These are phyloP conservation scores for Talaromyces thailandensis DNA, from an alignment of 495 filamentous ascomycete genomes.

Conservation along the genomic window DNA sequence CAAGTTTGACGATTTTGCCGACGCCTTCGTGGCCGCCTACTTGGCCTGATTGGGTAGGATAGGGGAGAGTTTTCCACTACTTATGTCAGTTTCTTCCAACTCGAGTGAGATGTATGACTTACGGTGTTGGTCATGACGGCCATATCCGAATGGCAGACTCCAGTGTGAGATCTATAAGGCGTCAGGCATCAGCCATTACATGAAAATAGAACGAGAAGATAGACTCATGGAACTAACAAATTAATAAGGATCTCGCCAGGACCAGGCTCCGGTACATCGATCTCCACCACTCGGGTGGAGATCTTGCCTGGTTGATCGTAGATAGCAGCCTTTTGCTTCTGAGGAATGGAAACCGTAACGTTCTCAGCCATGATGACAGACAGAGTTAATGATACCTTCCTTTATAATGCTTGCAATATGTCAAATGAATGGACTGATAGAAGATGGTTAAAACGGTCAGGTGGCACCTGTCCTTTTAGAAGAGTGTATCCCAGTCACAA, in stretches of 20 bases:
- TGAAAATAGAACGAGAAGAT: background rate
- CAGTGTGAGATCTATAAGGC: conserved; percentile 48
- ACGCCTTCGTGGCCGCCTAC: conserved; percentile 59
- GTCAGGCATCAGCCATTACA: background rate
- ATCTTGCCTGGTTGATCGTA: conserved; percentile 63
- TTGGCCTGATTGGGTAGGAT: conserved; percentile 55
- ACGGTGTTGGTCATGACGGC: conserved; percentile 50
- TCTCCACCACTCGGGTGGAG: conserved; percentile 56
- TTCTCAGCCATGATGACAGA: conserved; percentile 17
- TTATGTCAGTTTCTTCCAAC: background rate
- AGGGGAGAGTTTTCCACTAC: conserved; percentile 47
- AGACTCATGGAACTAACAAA: conserved; percentile 30
- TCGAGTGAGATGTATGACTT: conserved; percentile 1
- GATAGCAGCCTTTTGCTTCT: conserved; percentile 57
- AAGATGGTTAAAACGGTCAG: background rate
- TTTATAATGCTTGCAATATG: background rate
- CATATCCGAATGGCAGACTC: conserved; percentile 63
- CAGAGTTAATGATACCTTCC: background rate
- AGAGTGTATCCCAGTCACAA: background rate
- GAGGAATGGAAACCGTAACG: conserved; percentile 34
- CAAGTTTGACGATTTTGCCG: conserved; percentile 53
- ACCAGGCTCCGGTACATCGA: conserved; percentile 59
- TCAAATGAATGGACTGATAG: background rate
- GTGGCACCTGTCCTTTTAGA: background rate
- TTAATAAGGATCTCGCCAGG: conserved; percentile 58